phyloP scores from a whole-genome alignment of 1,284 basidiomycete species.

The Puccinia polysora region DNA sequence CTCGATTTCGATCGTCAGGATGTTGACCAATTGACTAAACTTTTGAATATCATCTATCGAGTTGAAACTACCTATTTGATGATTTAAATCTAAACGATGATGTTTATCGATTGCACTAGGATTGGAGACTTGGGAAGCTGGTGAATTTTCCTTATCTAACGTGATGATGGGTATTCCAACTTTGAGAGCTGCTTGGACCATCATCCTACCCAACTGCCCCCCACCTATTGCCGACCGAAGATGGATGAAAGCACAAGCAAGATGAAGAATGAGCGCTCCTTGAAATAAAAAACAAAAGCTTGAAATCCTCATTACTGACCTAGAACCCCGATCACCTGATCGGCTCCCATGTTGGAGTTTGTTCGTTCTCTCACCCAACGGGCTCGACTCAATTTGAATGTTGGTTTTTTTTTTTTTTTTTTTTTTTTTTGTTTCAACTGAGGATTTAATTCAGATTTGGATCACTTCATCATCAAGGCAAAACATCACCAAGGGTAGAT shows the following conservation, averaged over 20 bases:
- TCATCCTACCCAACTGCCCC: conserved; percentile 96
- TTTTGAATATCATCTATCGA: conserved; percentile 73
- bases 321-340: conserved; percentile 5
- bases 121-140: conserved; percentile 80
- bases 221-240: too few relatives aligned
- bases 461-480: too few relatives aligned
- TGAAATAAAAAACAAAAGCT: neutral
- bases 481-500: too few relatives aligned
- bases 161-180: conserved; percentile 82
- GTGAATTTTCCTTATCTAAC: conserved; percentile 74
- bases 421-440: too few relatives aligned
- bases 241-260: too few relatives aligned
- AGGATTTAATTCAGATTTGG: too few relatives aligned
- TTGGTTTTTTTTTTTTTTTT: too few relatives aligned
- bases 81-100: conserved; percentile 53
- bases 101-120: conserved; percentile 50
- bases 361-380: too few relatives aligned
- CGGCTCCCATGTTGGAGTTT: neutral
- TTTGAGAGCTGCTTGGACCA: conserved; percentile 81
- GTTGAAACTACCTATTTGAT: conserved; percentile 85
- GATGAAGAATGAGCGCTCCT: neutral
- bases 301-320: neutral
- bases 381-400: too few relatives aligned
- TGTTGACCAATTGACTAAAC: conserved; percentile 74
- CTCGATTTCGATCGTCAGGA: conserved; percentile 95